Percentiles rank a stretch among this genome's conserved stretches.
These are phyloP conservation scores for Thalassiosira profunda DNA, from an alignment of 108 stramenopile genomes.

Conservation along the genomic window DNA sequence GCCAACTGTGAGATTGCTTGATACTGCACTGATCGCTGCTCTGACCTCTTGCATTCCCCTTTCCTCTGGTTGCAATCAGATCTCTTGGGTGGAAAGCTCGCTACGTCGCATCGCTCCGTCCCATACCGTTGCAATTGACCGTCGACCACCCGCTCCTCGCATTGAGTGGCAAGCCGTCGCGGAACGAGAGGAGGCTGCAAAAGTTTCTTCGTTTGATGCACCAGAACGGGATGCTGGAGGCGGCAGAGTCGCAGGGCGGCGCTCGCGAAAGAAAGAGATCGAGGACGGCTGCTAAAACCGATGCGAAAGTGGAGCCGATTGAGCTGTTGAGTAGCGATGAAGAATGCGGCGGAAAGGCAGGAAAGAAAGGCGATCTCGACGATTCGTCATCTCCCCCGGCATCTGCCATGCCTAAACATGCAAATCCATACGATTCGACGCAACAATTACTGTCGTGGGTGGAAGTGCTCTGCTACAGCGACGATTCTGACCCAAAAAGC, in stretches of 20 bases:
- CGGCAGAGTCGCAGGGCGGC: neutral
- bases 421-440: neutral
- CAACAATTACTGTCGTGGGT: constrained; percentile 42
- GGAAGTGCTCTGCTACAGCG: constrained; percentile 46
- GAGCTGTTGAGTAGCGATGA: neutral
- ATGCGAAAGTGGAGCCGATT: neutral
- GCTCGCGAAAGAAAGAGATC: constrained; percentile 2
- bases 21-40: neutral
- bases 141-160: constrained; percentile 76
- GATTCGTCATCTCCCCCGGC: too few relatives aligned
- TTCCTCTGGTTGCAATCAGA: constrained; percentile 17
- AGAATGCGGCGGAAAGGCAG: too few relatives aligned
- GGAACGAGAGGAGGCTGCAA: neutral
- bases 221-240: constrained; percentile 13
- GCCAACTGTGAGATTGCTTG: neutral
- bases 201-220: constrained; percentile 16
- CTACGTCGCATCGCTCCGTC: constrained; percentile 66
- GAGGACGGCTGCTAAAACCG: too few relatives aligned
- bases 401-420: too few relatives aligned
- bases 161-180: constrained; percentile 8
- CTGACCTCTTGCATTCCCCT: neutral
- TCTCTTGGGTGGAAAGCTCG: constrained; percentile 84
- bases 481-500: constrained; percentile 1
- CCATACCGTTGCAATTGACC: constrained; percentile 64
- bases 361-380: neutral